Evolutionary conservation across 176 grass and related monocot genomes (phyloP).

Genomic region (Musa schizocarpa): DNA sequence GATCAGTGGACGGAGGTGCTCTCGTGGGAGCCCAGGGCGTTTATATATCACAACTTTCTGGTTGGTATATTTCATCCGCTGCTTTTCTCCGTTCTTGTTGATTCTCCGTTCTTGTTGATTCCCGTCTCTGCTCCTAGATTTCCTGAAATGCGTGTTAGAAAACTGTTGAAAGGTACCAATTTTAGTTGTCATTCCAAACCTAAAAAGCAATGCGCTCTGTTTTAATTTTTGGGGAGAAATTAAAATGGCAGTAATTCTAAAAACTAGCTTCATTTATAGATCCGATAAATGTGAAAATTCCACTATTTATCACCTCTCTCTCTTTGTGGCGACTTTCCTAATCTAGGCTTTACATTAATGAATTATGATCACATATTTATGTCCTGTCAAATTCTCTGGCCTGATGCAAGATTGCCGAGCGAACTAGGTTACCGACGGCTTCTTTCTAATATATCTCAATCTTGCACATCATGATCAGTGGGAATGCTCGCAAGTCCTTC

Average conservation of each 20-base stretch:
- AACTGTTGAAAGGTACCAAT: too few species aligned
- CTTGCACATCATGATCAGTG: not conserved
- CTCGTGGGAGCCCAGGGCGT: conserved; percentile 96
- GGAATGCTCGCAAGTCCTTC: not conserved
- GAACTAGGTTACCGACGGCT: not conserved
- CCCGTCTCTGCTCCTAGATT: too few species aligned
- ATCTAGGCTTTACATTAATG: not conserved
- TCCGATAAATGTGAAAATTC: not conserved
- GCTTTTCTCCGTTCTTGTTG: not conserved
- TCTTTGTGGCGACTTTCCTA: not conserved
- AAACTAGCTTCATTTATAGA: not conserved
- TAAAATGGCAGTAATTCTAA: not conserved
- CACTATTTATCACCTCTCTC: not conserved
- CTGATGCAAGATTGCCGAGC: not conserved
- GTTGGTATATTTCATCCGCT: conserved; percentile 20
- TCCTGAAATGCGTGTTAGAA: too few species aligned
- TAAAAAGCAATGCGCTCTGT: not conserved
- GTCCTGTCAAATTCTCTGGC: not conserved
- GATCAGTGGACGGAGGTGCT: conserved; percentile 93
- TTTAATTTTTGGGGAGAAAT: not conserved
- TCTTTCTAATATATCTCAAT: not conserved
- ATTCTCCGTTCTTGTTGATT: not conserved
- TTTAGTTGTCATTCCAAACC: too few species aligned
- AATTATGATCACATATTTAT: not conserved
- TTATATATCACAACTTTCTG: conserved; percentile 91